Evolutionary conservation across 305 asterid genomes (phyloP).

Genomic region (Stenogyne calaminthoides): DNA sequence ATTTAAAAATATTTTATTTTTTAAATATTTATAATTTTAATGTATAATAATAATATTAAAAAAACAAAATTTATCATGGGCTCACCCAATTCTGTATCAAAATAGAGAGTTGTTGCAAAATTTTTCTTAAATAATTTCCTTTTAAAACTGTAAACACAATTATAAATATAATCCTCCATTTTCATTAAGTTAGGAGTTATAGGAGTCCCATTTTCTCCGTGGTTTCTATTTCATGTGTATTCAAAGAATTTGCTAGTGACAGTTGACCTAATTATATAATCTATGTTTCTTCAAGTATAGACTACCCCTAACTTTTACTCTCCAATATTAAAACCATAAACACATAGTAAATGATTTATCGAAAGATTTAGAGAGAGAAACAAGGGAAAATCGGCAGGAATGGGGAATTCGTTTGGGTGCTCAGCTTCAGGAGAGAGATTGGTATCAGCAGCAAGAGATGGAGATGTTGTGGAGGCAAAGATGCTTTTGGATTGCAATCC

Average conservation of each 20-base stretch:
- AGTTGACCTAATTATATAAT: constrained; percentile 43
- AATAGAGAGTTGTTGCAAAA: no score
- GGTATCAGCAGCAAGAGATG: constrained; percentile 99
- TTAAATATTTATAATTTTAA: no score
- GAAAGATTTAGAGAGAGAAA: constrained; percentile 38
- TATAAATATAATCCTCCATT: not conserved
- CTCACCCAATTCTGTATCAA: no score
- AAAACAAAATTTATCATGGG: no score
- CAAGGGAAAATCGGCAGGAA: constrained; percentile 18
- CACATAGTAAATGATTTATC: constrained; percentile 20
- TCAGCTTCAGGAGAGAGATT: constrained; percentile 98
- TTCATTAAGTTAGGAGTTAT: not conserved
- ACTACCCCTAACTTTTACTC: constrained; percentile 26
- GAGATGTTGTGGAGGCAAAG: constrained; percentile 97
- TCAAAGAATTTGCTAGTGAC: constrained; percentile 34
- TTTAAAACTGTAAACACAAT: no score
- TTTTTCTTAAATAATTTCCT: no score
- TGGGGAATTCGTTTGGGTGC: constrained; percentile 98
- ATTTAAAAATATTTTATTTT: no score
- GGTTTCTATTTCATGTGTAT: not conserved
- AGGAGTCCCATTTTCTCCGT: not conserved
- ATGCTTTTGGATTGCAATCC: constrained; percentile 97
- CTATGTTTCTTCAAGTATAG: constrained; percentile 18
- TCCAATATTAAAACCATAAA: constrained; percentile 22
- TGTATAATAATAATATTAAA: no score